phyloP scores from a whole-genome alignment of 352 stramenopile species.

The Phytophthora macrochlamydospora region DNA sequence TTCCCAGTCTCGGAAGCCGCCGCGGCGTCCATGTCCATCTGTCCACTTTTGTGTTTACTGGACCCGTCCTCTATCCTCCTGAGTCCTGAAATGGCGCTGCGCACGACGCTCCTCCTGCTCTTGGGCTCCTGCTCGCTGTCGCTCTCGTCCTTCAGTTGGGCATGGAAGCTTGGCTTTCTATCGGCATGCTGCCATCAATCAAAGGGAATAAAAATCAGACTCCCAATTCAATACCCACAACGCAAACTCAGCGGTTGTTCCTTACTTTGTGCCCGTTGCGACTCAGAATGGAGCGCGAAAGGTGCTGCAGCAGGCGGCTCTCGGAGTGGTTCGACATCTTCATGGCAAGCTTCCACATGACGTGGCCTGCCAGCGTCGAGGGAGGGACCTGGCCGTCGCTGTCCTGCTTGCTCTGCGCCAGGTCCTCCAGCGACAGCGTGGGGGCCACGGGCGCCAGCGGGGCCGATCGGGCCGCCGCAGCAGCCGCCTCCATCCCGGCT shows the following conservation, averaged over 20 bases:
- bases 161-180: slow-evolving; percentile 34
- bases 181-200: slow-evolving; percentile 33
- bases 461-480: slow-evolving; percentile 33
- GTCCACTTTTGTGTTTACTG: slow-evolving; percentile 4
- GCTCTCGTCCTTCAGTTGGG: slow-evolving; percentile 29
- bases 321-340: slow-evolving; percentile 72
- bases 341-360: slow-evolving; percentile 72
- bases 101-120: slow-evolving; percentile 14
- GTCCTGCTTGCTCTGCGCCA: slow-evolving; percentile 30
- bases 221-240: slow-evolving; percentile 14
- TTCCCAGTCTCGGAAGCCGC: slow-evolving; percentile 30
- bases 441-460: slow-evolving; percentile 31
- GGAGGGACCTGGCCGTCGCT: slow-evolving; percentile 13
- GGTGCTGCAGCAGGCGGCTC: slow-evolving; percentile 62
- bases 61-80: slow-evolving; percentile 32
- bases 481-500: slow-evolving; percentile 33
- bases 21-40: slow-evolving; percentile 31
- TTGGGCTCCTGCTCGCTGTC: slow-evolving; percentile 16
- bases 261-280: slow-evolving; percentile 61
- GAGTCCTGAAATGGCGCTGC: slow-evolving; percentile 21
- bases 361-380: slow-evolving; percentile 50
- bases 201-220: slow-evolving; percentile 30
- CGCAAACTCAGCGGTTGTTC: slow-evolving; percentile 1
- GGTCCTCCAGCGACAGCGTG: slow-evolving; percentile 30
- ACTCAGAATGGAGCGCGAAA: slow-evolving; percentile 70